Base-by-base conservation (phyloP, 108 stramenopile genomes). In the Cyclotella choctawhatcheeana region DNA sequence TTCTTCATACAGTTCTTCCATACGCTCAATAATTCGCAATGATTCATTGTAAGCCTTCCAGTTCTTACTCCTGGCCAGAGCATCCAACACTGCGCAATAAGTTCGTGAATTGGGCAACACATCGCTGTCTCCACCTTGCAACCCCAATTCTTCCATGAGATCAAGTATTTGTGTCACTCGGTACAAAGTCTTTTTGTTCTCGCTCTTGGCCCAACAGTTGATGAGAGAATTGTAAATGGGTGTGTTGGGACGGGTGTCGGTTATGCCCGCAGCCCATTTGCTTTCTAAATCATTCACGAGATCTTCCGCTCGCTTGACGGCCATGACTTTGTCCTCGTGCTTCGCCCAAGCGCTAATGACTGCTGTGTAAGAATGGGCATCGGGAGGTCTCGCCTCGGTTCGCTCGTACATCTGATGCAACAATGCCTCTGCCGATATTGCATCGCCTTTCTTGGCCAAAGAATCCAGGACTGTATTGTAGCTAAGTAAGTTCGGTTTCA, bases 391-490 rank as follows among this genome's bases (percentile, higher is more conserved):
- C 0, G 51, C 61, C 27, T 64, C 47, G 2, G 58, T 33, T 44
- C 50, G 54, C 16, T 32, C 35, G 30, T 63, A 64, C 76, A 77
- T 77, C 50, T 77, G 55, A 20, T 64, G 33, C 13, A 77, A 60
- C 44, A 77, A 29, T 51, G 43, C 37, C 27, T 77, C 76, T 2
- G 76, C 76, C 3, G 76, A 64, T 37, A 44, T 44, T 5, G 76
- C 69, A 58, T 77, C 76, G 21, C 76, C 76, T 14, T 58, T 56
- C 63, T 71, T 78, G n/a, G 69, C 55, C 59, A 78, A 66, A 22
- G 78, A 78, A 73, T 83, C 73, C 21, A 83, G 68, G 16, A 83
- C 82, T 40, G 58, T 65, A 44, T 83, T 83, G 37, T 76, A 83
- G 35, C 69, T 80, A 2, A 76, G 25, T 26, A 76, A 55, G 45